These are phyloP conservation scores for Cercophora scortea DNA, from an alignment of 495 filamentous ascomycete species.

Conservation along the genomic window DNA sequence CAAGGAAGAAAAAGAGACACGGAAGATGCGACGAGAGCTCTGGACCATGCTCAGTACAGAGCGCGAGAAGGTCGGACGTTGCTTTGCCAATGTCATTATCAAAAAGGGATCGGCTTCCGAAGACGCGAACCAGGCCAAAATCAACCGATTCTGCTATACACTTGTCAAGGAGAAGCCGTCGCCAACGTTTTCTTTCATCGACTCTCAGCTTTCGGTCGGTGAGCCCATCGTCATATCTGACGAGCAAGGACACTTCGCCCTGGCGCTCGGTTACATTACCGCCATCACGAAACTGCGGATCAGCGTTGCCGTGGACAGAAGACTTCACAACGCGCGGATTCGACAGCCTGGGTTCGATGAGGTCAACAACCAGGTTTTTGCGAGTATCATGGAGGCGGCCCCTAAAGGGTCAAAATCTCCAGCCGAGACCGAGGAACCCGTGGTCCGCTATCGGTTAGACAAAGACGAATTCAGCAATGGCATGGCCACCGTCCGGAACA, in stretches of 20 bases:
- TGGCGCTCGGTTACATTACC: conserved; percentile 84
- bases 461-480: conserved; percentile 98
- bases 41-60: conserved; percentile 93
- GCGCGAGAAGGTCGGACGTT: conserved; percentile 75
- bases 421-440: conserved; percentile 39
- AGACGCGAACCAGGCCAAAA: conserved; percentile 60
- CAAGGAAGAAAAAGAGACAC: conserved; percentile 83
- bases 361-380: conserved; percentile 71
- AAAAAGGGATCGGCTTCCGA: conserved; percentile 67
- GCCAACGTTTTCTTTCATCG: conserved; percentile 67
- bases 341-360: conserved; percentile 66
- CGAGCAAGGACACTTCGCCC: conserved; percentile 86
- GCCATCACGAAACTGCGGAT: conserved; percentile 65
- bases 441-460: conserved; percentile 74
- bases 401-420: conserved; percentile 39
- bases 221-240: conserved; percentile 97
- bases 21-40: conserved; percentile 76
- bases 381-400: conserved; percentile 84
- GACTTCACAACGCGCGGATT: conserved; percentile 78
- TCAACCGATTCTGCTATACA: conserved; percentile 82
- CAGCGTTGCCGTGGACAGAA: conserved; percentile 79
- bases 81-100: conserved; percentile 58
- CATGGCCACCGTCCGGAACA: conserved; percentile 90
- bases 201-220: conserved; percentile 82
- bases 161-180: conserved; percentile 58